Base-by-base conservation (phyloP, 768 basidiomycete genomes). In the Trametes villosa region DNA sequence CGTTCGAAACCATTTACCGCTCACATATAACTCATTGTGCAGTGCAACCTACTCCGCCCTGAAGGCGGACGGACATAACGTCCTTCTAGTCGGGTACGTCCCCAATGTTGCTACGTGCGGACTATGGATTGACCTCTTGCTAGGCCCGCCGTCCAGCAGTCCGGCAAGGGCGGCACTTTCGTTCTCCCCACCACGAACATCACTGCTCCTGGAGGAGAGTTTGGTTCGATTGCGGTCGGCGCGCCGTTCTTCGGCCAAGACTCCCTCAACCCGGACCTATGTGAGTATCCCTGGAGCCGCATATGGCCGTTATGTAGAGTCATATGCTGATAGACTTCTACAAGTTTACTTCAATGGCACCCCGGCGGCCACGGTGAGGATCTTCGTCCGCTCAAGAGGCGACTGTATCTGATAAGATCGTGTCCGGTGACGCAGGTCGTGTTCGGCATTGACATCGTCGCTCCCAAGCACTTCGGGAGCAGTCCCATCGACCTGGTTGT, bases 321-420 rank as follows among this genome's bases (percentile, higher is more conserved):
- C 56, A 64, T 46, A 53, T 53, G 59, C 9, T 22, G 6, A 30
- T 62, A 20, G 2, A 20, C 44, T 11, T 31, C 9, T 34, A n/a
- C n/a, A 42, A 71, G 72, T 68, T 57, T 74, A 74, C 50, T 71
- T 74, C 63, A 74, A 74, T 52, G 72, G 70, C 26, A 74, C 72
- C 2, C 72, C 72, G n/a, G 69, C 69, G 41, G 72, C 72, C 11
- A 51, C 69, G 33, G 71, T 68, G 26, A 30, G 64, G 34, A 46
- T 33, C 26, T 26, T n/a, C 34, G 31, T 20, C 9, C 26, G 13
- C n/a, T 31, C 8, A 49, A 4, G 24, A 4, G 44, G 22, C 1
- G 9, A 3, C n/a, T 17, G 41, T 41, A 48, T 56, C 60, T 61
- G 47, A 60, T 57, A 30, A 53, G 31, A 22, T n/a, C 22, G 18